Base-by-base conservation (phyloP, 805 yeast genomes). In the Hanseniaspora pseudoguilliermondii region DNA sequence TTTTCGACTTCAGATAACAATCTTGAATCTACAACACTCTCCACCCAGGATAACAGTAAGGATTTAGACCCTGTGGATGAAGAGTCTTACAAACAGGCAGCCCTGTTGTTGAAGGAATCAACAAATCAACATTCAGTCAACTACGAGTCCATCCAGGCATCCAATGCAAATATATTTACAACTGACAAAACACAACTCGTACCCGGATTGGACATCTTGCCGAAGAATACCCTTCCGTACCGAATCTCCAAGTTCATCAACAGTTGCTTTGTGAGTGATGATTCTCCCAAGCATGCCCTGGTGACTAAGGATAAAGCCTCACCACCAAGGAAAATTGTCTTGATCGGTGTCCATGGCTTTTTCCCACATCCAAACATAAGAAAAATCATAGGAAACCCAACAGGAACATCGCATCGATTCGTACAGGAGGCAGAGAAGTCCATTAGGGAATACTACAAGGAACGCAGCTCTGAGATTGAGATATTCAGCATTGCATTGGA, bases 301-400 rank as follows among this genome's bases (percentile, higher is more conserved):
- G 5, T 50, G 8, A 13, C 35, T 1, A 50, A 50, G 20, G 29
- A 41, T 20, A 36, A 21, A 2, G 32, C 20, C 1, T 13, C 40
- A 10, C 41, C 56, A 21, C 73, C 79, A 39, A 77, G 78, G 57
- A 80, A 81, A 59, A 86, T 86, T 0, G 75, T 91, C 34, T 84
- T 93, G 38, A 80, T 91, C 57, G 98, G 98, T 0, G 90, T 91
- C 1, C 98, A 91, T 70, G 98, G 98, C 0, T 91, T 90, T 64
- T 91, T 93, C 71, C 98, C 98, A 0, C 85, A 88, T 1, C 80
- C 78, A 59, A 82, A 88, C 75, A 73, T 93, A 10, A 71, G 98
- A 52, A 89, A 95, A 0, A 64, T 91, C 16, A 82, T 91, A 52
- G 98, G 98, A 2, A 89, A 90, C 59, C 98, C 98, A 4, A 93